Percentiles rank a stretch among this genome's conserved stretches.
These are phyloP conservation scores for Trichosporon sp. DNA, from an alignment of 1,284 basidiomycete genomes.

Conservation along the genomic window DNA sequence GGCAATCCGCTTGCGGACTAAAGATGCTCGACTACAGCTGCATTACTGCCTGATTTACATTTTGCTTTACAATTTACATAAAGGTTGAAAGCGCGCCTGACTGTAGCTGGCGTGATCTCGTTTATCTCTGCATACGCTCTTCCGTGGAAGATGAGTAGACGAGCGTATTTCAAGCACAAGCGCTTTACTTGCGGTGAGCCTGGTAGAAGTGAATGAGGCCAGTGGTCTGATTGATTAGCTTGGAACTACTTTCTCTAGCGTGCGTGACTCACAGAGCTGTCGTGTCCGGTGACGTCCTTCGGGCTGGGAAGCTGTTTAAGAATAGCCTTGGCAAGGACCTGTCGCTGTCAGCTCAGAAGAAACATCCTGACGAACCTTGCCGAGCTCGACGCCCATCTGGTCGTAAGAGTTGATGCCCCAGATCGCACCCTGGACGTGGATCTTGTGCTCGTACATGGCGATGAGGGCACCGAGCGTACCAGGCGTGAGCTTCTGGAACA, in stretches of 20 bases:
- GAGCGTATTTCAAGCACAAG: no score
- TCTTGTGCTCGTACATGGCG: conserved; percentile 78
- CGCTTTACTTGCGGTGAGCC: conserved; percentile 58
- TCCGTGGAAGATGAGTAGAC: no score
- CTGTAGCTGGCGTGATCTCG: neutral
- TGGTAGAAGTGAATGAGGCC: conserved; percentile 93
- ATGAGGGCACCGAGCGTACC: conserved; percentile 65
- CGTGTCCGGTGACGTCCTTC: conserved; percentile 82
- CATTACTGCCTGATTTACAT: conserved; percentile 2
- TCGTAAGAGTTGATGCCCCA: conserved; percentile 97
- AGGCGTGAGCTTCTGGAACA: conserved; percentile 90
- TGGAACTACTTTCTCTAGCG: no score
- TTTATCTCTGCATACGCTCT: neutral
- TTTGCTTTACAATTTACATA: conserved; percentile 5
- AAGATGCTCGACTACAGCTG: neutral
- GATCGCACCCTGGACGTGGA: conserved; percentile 92
- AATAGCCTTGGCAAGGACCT: conserved; percentile 80
- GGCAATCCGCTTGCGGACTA: neutral
- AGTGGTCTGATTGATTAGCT: conserved; percentile 59
- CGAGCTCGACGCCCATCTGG: conserved; percentile 80
- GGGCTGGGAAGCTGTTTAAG: conserved; percentile 75
- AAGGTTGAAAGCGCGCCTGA: no score
- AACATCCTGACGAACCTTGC: conserved; percentile 56
- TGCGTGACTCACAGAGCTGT: conserved; percentile 66
- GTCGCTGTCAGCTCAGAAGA: conserved; percentile 42